Conservation (phyloP, 805 yeast genomes). For the Scheffersomyces amazonensis region DNA sequence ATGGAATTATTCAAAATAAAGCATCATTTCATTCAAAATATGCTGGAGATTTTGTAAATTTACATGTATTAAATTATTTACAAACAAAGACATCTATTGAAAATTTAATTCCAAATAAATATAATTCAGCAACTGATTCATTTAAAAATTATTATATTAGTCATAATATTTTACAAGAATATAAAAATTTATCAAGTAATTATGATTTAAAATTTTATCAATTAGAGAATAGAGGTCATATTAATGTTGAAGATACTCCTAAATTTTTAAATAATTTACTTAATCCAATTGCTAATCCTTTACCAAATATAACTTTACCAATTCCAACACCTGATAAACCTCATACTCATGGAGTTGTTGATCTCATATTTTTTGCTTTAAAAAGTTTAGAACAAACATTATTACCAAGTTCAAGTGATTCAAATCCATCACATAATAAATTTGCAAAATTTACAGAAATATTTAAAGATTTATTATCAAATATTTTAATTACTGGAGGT, state of each 20-base stretch:
- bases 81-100: slow-evolving; percentile 10
- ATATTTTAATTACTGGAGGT: slow-evolving; percentile 61
- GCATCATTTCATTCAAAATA: slow-evolving; percentile 65
- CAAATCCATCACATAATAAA: slow-evolving; percentile 21
- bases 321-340: slow-evolving; percentile 43
- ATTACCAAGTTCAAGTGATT: slow-evolving; percentile 26
- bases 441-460: slow-evolving; percentile 36
- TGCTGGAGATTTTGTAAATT: slow-evolving; percentile 83
- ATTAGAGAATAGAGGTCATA: slow-evolving; percentile 5
- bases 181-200: slow-evolving; percentile 29
- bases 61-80: slow-evolving; percentile 54
- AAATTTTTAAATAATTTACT: slow-evolving; percentile 61
- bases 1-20: slow-evolving; percentile 67
- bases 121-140: slow-evolving; percentile 19
- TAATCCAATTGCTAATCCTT: slow-evolving; percentile 54
- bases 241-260: slow-evolving; percentile 7
- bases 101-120: slow-evolving; percentile 16
- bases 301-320: slow-evolving; percentile 30
- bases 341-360: slow-evolving; percentile 47
- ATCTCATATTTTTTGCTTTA: slow-evolving; percentile 32
- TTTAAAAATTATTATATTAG: slow-evolving; percentile 36
- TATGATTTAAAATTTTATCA: slow-evolving; percentile 20
- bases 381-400: slow-evolving; percentile 34
- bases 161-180: slow-evolving; percentile 32
- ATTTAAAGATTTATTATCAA: slow-evolving; percentile 33